Evolutionary conservation across 495 filamentous ascomycete genomes (phyloP).

Genomic region (Aspergillus panamensis): DNA sequence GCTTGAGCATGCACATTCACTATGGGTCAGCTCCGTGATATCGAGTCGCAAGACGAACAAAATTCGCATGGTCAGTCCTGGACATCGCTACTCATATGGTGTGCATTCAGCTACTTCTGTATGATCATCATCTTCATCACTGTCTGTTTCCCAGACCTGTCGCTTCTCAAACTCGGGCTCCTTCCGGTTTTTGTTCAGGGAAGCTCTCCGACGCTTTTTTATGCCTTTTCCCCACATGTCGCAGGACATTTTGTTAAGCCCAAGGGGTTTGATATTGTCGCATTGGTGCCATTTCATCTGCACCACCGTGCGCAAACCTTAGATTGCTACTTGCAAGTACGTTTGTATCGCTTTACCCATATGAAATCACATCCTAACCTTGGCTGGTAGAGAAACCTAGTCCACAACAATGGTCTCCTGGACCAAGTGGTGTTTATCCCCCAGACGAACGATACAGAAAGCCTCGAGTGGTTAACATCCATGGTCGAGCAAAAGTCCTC

Average conservation of each 20-base stretch:
- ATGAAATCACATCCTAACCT: constrained; percentile 6
- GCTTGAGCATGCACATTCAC: constrained; percentile 12
- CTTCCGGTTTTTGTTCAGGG: constrained; percentile 24
- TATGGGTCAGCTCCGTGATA: constrained; percentile 24
- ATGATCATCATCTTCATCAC: constrained; percentile 20
- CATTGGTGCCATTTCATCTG: constrained; percentile 48
- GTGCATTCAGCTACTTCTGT: constrained; percentile 27
- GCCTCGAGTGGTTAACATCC: constrained; percentile 44
- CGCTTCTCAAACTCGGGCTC: constrained; percentile 23
- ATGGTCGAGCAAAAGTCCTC: constrained; percentile 26
- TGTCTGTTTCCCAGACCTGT: constrained; percentile 24
- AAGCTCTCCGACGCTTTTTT: constrained; percentile 28
- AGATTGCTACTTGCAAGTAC: constrained; percentile 50
- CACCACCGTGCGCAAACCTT: constrained; percentile 46
- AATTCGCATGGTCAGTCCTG: constrained; percentile 10
- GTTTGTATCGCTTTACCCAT: neutral
- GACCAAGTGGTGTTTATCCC: constrained; percentile 53
- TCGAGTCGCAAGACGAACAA: constrained; percentile 5
- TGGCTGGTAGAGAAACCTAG: constrained; percentile 44
- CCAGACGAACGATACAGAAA: constrained; percentile 43
- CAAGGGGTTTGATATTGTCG: constrained; percentile 42
- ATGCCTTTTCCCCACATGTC: constrained; percentile 29
- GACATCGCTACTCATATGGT: constrained; percentile 24
- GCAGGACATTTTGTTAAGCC: constrained; percentile 40
- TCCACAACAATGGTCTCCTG: constrained; percentile 48